phyloP scores from a whole-genome alignment of 805 yeast genomes.

The Yamadazyma endophytica region DNA sequence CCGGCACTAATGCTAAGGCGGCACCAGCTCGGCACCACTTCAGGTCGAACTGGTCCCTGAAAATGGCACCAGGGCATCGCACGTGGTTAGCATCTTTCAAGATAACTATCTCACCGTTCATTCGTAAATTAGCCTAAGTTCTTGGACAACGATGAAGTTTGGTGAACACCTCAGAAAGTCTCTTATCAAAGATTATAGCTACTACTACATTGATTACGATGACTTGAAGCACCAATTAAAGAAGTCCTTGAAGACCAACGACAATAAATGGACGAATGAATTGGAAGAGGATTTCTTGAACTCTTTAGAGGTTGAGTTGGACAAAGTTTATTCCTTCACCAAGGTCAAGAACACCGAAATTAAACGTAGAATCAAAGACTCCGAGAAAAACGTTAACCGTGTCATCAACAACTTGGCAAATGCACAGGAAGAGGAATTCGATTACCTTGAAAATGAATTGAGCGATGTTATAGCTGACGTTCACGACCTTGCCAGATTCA shows the following conservation, averaged over 20 bases:
- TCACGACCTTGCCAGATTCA: conserved; percentile 91
- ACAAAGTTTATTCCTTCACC: conserved; percentile 89
- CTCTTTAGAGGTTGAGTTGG: conserved; percentile 75
- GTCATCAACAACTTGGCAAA: conserved; percentile 49
- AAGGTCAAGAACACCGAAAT: conserved; percentile 85
- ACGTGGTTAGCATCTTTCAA: too few relatives aligned
- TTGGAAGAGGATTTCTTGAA: conserved; percentile 80
- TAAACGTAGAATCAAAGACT: conserved; percentile 75
- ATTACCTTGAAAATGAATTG: conserved; percentile 40
- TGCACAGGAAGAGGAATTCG: conserved; percentile 37
- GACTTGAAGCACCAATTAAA: conserved; percentile 81
- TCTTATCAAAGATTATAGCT: conserved; percentile 83
- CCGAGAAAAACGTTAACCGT: conserved; percentile 66
- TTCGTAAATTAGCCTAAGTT: too few relatives aligned
- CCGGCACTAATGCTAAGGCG: too few relatives aligned
- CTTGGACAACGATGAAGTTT: conserved; percentile 81
- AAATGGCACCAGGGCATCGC: too few relatives aligned
- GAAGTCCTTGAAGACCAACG: conserved; percentile 56
- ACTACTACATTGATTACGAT: conserved; percentile 89
- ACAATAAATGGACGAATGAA: conserved; percentile 64
- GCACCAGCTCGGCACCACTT: too few relatives aligned
- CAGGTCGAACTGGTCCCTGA: too few relatives aligned
- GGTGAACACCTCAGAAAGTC: conserved; percentile 91
- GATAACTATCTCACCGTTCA: too few relatives aligned
- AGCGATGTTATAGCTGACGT: conserved; percentile 91